phyloP scores from a whole-genome alignment of 2,329 filamentous ascomycete genomes.

The Cercospora zeina region DNA sequence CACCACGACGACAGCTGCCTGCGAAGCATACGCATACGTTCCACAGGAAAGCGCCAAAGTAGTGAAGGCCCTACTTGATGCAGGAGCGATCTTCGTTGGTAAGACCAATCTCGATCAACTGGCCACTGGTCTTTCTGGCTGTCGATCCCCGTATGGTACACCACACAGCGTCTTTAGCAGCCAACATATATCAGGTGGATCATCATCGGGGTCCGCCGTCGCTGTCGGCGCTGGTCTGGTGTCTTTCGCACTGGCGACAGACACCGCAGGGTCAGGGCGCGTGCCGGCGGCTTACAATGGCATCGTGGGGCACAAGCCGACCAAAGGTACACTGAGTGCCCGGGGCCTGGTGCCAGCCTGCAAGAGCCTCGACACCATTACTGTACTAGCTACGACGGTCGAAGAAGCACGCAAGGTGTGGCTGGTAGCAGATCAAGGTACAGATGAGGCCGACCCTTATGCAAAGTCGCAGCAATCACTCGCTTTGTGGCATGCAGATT shows the following conservation, averaged over 20 bases:
- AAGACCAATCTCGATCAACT: constrained; percentile 65
- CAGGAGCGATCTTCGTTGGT: constrained; percentile 60
- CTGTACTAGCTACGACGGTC: constrained; percentile 54
- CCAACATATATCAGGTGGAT: constrained; percentile 58
- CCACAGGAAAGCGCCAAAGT: constrained; percentile 53
- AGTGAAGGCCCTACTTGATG: constrained; percentile 52
- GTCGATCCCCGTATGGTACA: constrained; percentile 59
- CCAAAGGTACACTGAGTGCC: constrained; percentile 55
- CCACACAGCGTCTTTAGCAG: constrained; percentile 55
- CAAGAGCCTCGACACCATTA: constrained; percentile 58
- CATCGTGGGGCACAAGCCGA: constrained; percentile 54
- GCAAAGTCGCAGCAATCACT: constrained; percentile 47
- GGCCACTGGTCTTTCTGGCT: constrained; percentile 61
- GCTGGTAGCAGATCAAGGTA: constrained; percentile 49
- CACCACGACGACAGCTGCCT: constrained; percentile 55
- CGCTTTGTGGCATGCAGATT: constrained; percentile 40
- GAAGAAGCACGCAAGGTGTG: constrained; percentile 54
- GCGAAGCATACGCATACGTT: constrained; percentile 52
- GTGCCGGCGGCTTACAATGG: constrained; percentile 58
- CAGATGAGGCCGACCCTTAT: constrained; percentile 55
- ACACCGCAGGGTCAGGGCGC: constrained; percentile 57
- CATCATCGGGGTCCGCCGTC: constrained; percentile 58
- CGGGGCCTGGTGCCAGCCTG: constrained; percentile 58
- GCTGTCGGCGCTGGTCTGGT: constrained; percentile 56
- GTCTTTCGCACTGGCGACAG: constrained; percentile 58